A percentile compares a stretch with the other conserved stretches of the same genome.
These are phyloP conservation scores for Warburgia ugandensis DNA, from an alignment of 164 flowering plant species.

Conservation along the genomic window DNA sequence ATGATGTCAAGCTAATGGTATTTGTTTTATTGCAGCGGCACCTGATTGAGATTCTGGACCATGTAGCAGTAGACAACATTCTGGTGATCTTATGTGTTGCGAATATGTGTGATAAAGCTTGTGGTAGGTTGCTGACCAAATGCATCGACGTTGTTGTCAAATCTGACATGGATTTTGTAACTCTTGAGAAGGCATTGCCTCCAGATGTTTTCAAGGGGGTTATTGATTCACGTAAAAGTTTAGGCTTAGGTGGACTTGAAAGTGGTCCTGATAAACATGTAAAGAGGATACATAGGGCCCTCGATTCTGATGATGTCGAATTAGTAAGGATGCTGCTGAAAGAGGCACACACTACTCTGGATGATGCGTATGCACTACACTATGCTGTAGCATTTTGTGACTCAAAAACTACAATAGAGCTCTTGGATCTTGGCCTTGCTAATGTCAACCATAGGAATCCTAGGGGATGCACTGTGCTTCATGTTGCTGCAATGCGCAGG, in stretches of 20 bases:
- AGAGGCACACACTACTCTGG: conserved; percentile 69
- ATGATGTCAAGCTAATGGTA: neutral
- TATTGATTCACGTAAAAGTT: conserved; percentile 34
- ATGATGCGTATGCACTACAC: conserved; percentile 80
- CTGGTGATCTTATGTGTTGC: conserved; percentile 63
- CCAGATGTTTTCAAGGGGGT: conserved; percentile 38
- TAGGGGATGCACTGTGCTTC: conserved; percentile 76
- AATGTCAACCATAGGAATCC: conserved; percentile 61
- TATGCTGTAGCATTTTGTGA: conserved; percentile 91
- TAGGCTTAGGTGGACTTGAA: conserved; percentile 31
- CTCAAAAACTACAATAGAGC: conserved; percentile 68
- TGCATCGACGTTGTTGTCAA: conserved; percentile 47
- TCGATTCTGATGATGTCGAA: conserved; percentile 94
- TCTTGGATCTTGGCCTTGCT: conserved; percentile 77
- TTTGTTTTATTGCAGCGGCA: conserved; percentile 40
- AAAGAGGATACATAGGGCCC: conserved; percentile 73
- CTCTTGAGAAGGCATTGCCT: conserved; percentile 66
- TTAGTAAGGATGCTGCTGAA: conserved; percentile 69
- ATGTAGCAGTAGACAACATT: conserved; percentile 58
- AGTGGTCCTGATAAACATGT: conserved; percentile 63
- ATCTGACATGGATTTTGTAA: conserved; percentile 60
- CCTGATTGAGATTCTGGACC: conserved; percentile 62
- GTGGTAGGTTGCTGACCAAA: conserved; percentile 39
- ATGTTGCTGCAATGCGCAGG: conserved; percentile 78
- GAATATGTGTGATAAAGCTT: conserved; percentile 45